Conservation (phyloP, 371 early-diverging fungal genomes). For the Cokeromyces recurvatus region DNA sequence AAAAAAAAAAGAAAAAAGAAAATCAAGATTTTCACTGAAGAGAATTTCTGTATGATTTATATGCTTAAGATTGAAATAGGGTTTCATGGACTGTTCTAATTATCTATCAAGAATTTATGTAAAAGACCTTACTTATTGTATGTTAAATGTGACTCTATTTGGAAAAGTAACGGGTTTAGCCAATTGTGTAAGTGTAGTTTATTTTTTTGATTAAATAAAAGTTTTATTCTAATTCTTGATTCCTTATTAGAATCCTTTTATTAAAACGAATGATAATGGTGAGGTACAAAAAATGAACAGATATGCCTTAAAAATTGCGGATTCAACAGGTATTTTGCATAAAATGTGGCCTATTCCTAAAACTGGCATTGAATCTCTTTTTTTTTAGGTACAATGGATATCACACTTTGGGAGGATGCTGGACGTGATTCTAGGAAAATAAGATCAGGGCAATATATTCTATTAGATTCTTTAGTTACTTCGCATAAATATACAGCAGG, state of each 20-base stretch:
- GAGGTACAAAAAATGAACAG: constrained; percentile 25
- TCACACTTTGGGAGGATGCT: constrained; percentile 38
- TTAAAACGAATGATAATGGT: constrained; percentile 1
- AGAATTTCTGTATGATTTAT: no score
- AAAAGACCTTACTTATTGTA: constrained; percentile 23
- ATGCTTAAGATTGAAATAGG: constrained; percentile 13
- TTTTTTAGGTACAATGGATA: constrained; percentile 24
- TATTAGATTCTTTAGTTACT: constrained; percentile 30
- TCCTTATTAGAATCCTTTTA: constrained; percentile 24
- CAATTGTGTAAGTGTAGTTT: constrained; percentile 29
- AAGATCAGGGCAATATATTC: constrained; percentile 28
- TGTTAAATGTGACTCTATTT: constrained; percentile 38
- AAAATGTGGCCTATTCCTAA: no score
- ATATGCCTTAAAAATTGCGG: constrained; percentile 29
- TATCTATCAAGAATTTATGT: constrained; percentile 24
- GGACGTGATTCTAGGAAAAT: constrained; percentile 22
- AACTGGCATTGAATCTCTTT: constrained; percentile 10
- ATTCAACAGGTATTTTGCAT: constrained; percentile 24
- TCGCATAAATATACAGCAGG: constrained; percentile 22
- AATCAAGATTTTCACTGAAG: no score
- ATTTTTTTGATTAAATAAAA: not conserved
- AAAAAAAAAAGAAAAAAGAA: no score
- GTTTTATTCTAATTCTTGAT: not conserved
- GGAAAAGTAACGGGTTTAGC: constrained; percentile 33
- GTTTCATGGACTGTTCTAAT: constrained; percentile 32